A percentile compares a stretch with the other conserved stretches of the same genome.
Conservation (phyloP, 2,329 filamentous ascomycete genomes). For the Nannizziopsis barbatae region DNA sequence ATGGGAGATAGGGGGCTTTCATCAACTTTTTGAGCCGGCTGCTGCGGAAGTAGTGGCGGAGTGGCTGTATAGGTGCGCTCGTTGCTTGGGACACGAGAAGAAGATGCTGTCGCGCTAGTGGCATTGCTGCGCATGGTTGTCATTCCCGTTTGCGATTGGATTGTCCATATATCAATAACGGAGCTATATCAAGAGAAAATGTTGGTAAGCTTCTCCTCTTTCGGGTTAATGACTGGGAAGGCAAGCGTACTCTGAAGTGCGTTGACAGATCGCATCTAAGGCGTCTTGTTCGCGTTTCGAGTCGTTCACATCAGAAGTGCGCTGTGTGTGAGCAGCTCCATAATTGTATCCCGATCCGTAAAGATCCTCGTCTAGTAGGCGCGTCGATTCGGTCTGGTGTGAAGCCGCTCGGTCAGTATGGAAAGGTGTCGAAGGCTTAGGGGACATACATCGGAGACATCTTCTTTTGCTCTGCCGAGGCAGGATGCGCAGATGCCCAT, state of each 20-base stretch:
- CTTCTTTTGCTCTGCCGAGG: conserved; percentile 28
- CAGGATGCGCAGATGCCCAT: conserved; percentile 39
- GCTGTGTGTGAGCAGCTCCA: conserved; percentile 31
- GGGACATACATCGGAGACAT: conserved; percentile 29
- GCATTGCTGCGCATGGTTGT: conserved; percentile 25
- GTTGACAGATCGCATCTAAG: conserved; percentile 37
- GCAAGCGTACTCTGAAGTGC: conserved; percentile 33
- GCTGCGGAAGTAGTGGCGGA: not conserved
- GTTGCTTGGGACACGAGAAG: conserved; percentile 19
- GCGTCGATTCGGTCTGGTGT: conserved; percentile 32
- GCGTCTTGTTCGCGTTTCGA: conserved; percentile 36
- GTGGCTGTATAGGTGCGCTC: conserved; percentile 6
- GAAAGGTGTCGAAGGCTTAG: not conserved
- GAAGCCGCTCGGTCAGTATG: conserved; percentile 3
- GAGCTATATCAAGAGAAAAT: conserved; percentile 21
- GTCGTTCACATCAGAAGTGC: conserved; percentile 34
- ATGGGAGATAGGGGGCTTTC: not conserved
- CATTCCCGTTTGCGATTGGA: conserved; percentile 34
- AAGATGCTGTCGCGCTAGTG: conserved; percentile 14
- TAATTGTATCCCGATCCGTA: conserved; percentile 37
- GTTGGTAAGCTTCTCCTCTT: not conserved
- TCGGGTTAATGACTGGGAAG: not conserved
- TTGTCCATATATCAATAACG: conserved; percentile 37
- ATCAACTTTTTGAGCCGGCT: not conserved
- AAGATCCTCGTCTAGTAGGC: conserved; percentile 36